Conservation (phyloP, 768 basidiomycete genomes). For the Hysterangium stoloniferum region DNA sequence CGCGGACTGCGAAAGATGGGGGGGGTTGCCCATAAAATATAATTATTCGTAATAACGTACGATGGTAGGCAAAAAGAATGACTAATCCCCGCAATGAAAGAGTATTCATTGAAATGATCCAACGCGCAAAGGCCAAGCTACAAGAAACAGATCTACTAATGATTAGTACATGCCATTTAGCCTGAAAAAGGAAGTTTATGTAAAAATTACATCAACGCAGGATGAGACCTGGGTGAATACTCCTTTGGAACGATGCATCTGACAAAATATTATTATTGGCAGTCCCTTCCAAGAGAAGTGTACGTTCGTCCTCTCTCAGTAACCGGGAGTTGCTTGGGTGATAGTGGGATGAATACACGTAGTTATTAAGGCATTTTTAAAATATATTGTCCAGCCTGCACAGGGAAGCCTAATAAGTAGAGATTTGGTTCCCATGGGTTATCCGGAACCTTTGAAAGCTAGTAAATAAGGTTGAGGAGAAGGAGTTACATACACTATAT, state of each 20-base stretch:
- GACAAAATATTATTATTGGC: conserved; percentile 27
- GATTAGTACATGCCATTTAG: too few species aligned
- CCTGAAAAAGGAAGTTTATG: conserved; percentile 16
- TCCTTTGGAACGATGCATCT: conserved; percentile 24
- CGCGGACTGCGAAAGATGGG: conserved; percentile 16
- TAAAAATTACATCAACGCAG: conserved; percentile 25
- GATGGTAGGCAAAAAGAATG: conserved; percentile 39
- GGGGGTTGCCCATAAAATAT: not conserved
- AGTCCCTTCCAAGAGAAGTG: conserved; percentile 29
- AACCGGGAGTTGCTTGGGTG: too few species aligned
- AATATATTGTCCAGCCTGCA: too few species aligned
- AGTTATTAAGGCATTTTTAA: too few species aligned
- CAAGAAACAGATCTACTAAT: not conserved
- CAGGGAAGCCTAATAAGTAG: too few species aligned
- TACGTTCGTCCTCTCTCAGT: conserved; percentile 28
- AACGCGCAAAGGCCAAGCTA: conserved; percentile 19
- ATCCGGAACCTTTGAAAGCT: too few species aligned
- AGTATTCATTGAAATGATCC: conserved; percentile 19
- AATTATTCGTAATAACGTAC: conserved; percentile 23
- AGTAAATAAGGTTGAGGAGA: too few species aligned
- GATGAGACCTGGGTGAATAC: conserved; percentile 24
- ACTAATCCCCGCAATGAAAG: conserved; percentile 26
- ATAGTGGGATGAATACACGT: too few species aligned
- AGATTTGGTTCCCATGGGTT: too few species aligned
- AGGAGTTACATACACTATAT: too few species aligned